These are phyloP conservation scores for Berkeleyomyces basicola DNA, from an alignment of 2,329 filamentous ascomycete species.

Conservation along the genomic window DNA sequence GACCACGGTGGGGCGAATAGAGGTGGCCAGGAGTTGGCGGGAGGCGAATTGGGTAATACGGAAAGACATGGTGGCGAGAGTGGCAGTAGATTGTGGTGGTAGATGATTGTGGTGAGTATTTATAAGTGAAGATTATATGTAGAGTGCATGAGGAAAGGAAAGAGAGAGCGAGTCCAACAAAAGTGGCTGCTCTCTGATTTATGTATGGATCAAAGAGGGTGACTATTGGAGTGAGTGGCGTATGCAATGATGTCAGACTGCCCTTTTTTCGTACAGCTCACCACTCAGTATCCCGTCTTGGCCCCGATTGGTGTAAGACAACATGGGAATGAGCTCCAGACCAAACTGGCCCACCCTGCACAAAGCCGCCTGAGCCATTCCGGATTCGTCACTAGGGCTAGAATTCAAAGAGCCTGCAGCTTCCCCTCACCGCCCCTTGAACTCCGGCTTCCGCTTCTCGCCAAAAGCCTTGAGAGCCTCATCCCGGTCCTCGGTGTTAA, in stretches of 20 bases:
- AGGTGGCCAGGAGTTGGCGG: slow-evolving; percentile 23
- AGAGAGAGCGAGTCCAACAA: background rate
- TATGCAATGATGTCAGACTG: slow-evolving; percentile 7
- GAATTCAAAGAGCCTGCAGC: background rate
- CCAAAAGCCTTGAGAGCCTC: slow-evolving; percentile 77
- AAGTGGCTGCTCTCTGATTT: background rate
- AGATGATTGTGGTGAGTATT: background rate
- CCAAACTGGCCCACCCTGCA: background rate
- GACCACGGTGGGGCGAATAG: background rate
- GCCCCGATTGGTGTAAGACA: background rate
- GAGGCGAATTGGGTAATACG: slow-evolving; percentile 21
- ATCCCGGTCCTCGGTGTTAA: slow-evolving; percentile 68
- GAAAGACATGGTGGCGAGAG: slow-evolving; percentile 5
- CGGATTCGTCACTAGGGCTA: background rate
- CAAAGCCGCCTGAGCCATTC: background rate
- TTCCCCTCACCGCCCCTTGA: slow-evolving; percentile 32
- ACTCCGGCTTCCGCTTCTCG: slow-evolving; percentile 44
- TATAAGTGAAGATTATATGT: background rate
- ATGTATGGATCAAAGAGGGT: background rate
- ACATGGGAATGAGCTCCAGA: background rate
- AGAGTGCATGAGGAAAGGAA: background rate
- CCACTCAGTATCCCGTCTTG: background rate
- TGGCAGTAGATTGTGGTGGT: background rate
- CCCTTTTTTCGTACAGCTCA: background rate
- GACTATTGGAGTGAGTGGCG: slow-evolving; percentile 1